These are phyloP conservation scores for Terfezia claveryi DNA, from an alignment of 495 filamentous ascomycete genomes.

Conservation along the genomic window DNA sequence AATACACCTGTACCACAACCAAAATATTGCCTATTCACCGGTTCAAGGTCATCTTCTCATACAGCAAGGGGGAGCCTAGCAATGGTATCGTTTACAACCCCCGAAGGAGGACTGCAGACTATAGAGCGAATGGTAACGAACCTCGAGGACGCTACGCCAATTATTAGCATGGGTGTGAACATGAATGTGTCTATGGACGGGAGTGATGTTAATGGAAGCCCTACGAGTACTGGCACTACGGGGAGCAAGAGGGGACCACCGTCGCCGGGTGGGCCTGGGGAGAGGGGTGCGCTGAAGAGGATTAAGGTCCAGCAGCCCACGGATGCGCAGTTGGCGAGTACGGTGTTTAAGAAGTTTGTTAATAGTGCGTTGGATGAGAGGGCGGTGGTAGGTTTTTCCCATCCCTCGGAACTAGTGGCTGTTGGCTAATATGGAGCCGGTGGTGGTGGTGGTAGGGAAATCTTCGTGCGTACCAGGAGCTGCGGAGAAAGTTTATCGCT, in stretches of 20 bases:
- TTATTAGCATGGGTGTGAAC: neutral
- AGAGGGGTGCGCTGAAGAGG: neutral
- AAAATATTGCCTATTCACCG: too few relatives aligned
- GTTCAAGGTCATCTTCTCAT: too few relatives aligned
- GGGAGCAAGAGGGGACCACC: neutral
- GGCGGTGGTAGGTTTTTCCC: slow-evolving; percentile 7
- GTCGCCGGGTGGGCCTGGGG: neutral
- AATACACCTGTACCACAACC: too few relatives aligned
- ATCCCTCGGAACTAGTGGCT: neutral
- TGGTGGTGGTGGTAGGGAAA: slow-evolving; percentile 9
- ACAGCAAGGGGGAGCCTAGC: too few relatives aligned
- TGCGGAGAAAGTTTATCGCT: slow-evolving; percentile 13
- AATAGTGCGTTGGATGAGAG: slow-evolving; percentile 9
- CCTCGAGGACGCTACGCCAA: neutral
- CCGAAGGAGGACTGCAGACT: neutral
- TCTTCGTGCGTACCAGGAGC: slow-evolving; percentile 9
- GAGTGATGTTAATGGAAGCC: neutral
- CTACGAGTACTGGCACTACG: neutral
- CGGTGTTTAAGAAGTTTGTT: neutral
- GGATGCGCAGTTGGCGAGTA: neutral
- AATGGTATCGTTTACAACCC: neutral
- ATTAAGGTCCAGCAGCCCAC: neutral
- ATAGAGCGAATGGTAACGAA: neutral
- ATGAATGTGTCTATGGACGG: neutral
- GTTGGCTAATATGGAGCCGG: slow-evolving; percentile 1